Percentiles rank a stretch among this genome's conserved stretches.
These are phyloP conservation scores for Eucalyptus pumila DNA, from an alignment of 345 rosid species.

Conservation along the genomic window DNA sequence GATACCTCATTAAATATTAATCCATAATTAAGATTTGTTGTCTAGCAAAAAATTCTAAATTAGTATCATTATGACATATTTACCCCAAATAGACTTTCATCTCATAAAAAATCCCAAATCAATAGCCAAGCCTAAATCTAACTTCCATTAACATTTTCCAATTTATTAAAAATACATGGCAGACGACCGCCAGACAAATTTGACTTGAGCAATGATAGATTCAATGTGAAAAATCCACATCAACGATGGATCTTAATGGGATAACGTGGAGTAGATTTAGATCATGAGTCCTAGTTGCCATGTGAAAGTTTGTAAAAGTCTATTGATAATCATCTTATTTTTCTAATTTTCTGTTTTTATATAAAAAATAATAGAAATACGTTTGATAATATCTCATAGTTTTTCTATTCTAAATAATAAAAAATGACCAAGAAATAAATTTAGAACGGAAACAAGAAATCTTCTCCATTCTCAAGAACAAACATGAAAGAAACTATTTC, in stretches of 20 bases:
- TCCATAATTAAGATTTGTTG: not conserved
- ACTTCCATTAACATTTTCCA: not conserved
- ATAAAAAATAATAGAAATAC: no score
- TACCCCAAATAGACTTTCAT: not conserved
- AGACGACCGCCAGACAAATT: fast-evolving
- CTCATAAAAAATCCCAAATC: not conserved
- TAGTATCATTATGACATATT: not conserved
- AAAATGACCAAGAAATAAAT: no score
- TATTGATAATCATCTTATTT: no score
- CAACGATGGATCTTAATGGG: not conserved
- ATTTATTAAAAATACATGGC: not conserved
- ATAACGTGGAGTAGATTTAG: not conserved
- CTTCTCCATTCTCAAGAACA: no score
- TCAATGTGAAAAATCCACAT: not conserved
- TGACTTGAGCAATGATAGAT: not conserved
- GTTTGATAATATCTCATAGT: no score
- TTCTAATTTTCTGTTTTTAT: no score
- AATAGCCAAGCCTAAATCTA: not conserved
- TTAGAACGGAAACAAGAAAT: no score
- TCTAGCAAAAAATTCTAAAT: not conserved
- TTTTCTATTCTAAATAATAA: fast-evolving
- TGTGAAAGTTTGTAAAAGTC: not conserved
- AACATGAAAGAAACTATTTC: no score
- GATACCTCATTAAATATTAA: not conserved
- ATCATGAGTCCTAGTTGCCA: fast-evolving